These are phyloP conservation scores for Solanum tarijense DNA, from an alignment of 257 asterid species.

Conservation along the genomic window DNA sequence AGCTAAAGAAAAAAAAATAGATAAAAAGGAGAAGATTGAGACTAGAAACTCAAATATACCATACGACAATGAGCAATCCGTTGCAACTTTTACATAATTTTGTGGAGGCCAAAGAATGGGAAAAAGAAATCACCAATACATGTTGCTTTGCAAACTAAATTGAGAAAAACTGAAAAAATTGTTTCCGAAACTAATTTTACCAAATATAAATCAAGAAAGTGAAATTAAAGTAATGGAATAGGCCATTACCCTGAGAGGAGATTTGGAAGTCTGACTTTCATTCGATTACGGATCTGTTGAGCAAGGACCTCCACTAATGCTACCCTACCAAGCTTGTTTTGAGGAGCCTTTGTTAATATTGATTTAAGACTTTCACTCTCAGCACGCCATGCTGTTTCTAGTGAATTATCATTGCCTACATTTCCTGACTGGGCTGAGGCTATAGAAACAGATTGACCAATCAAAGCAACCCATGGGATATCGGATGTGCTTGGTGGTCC, in stretches of 20 bases:
- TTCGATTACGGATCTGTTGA: constrained; percentile 21
- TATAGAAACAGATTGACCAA: constrained; percentile 21
- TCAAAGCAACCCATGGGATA: constrained; percentile 20
- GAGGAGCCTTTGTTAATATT: constrained; percentile 20
- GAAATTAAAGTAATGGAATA: background rate
- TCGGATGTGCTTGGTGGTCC: constrained; percentile 20
- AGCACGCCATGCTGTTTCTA: constrained; percentile 24
- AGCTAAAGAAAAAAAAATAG: background rate
- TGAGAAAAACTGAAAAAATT: background rate
- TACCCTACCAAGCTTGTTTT: constrained; percentile 23
- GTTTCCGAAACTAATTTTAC: background rate
- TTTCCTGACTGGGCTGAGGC: constrained; percentile 22
- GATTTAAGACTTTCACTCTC: constrained; percentile 23
- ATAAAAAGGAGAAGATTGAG: background rate
- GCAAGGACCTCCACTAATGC: constrained; percentile 22
- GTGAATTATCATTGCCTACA: constrained; percentile 18
- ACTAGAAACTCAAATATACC: background rate
- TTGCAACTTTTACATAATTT: background rate
- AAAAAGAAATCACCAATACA: background rate
- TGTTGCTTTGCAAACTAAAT: background rate
- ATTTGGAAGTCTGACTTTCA: constrained; percentile 86
- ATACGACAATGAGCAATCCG: background rate
- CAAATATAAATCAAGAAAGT: background rate
- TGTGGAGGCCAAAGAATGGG: background rate
- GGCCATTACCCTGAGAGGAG: constrained; percentile 68